These are phyloP conservation scores for Aspergillus versicolor DNA, from an alignment of 2,329 filamentous ascomycete genomes.

Conservation along the genomic window DNA sequence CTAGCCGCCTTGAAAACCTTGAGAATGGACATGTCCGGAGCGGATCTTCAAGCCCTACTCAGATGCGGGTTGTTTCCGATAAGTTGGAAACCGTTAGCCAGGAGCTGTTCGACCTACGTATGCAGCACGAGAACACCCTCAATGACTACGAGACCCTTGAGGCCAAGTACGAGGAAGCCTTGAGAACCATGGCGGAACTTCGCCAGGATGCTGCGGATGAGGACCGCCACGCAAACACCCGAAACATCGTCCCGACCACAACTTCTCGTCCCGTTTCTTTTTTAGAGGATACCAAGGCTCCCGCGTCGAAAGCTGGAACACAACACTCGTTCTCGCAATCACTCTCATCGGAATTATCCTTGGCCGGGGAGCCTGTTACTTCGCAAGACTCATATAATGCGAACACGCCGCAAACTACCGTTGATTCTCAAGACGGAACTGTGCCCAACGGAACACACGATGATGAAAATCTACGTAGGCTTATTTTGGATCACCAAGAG, in stretches of 20 bases:
- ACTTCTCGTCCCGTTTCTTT: slow-evolving; percentile 70
- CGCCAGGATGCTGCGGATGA: slow-evolving; percentile 79
- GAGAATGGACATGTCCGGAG: slow-evolving; percentile 32
- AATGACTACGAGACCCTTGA: slow-evolving; percentile 79
- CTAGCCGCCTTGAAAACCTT: slow-evolving; percentile 26
- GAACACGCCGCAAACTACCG: slow-evolving; percentile 41
- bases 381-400: slow-evolving; percentile 64
- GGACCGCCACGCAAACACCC: slow-evolving; percentile 58
- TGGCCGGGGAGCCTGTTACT: slow-evolving; percentile 72
- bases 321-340: slow-evolving; percentile 80
- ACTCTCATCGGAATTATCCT: slow-evolving; percentile 91
- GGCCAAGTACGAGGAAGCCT: slow-evolving; percentile 84
- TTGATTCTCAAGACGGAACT: slow-evolving; percentile 26
- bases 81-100: slow-evolving; percentile 90
- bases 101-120: slow-evolving; percentile 83
- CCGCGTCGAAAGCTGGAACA: slow-evolving; percentile 67
- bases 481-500: slow-evolving; percentile 74
- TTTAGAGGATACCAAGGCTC: slow-evolving; percentile 74
- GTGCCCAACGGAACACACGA: slow-evolving; percentile 60
- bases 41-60: slow-evolving; percentile 67
- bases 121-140: slow-evolving; percentile 83
- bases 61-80: slow-evolving; percentile 82
- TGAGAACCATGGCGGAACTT: slow-evolving; percentile 77
- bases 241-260: slow-evolving; percentile 44
- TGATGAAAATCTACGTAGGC: slow-evolving; percentile 66